Conservation (phyloP, 345 rosid species). For the Salix dunnii region DNA sequence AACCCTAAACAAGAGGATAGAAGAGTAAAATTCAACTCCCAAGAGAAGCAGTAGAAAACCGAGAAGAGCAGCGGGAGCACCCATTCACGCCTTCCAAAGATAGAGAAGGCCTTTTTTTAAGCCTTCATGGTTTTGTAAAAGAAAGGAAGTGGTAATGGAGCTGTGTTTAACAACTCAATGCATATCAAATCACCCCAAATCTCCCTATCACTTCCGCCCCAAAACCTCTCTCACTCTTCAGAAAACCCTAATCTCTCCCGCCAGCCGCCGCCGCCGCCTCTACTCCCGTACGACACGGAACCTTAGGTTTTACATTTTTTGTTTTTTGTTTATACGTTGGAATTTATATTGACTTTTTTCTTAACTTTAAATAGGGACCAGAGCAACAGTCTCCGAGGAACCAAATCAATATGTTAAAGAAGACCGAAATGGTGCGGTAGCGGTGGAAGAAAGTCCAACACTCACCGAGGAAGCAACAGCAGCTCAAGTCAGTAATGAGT, state of each 20-base stretch:
- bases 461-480: conserved; percentile 31
- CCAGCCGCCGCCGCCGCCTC: conserved; percentile 4
- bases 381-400: conserved; percentile 43
- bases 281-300: conserved; percentile 37
- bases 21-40: neutral
- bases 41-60: neutral
- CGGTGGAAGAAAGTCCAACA: conserved; percentile 33
- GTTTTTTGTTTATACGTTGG: neutral
- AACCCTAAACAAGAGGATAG: neutral
- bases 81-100: neutral
- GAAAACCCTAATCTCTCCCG: conserved; percentile 12
- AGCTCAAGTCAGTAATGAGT: conserved; percentile 36
- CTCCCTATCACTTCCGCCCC: conserved; percentile 5
- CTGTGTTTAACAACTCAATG: conserved; percentile 26
- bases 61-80: neutral
- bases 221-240: conserved; percentile 23
- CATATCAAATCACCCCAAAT: conserved; percentile 15
- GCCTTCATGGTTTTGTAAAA: neutral
- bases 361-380: neutral
- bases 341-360: neutral
- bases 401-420: conserved; percentile 35
- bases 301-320: conserved; percentile 16
- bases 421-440: conserved; percentile 28
- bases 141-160: conserved; percentile 37
- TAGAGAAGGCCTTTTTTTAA: too few relatives aligned